Conservation (phyloP, 495 filamentous ascomycete species). For the Beverwykella pulmonaria region DNA sequence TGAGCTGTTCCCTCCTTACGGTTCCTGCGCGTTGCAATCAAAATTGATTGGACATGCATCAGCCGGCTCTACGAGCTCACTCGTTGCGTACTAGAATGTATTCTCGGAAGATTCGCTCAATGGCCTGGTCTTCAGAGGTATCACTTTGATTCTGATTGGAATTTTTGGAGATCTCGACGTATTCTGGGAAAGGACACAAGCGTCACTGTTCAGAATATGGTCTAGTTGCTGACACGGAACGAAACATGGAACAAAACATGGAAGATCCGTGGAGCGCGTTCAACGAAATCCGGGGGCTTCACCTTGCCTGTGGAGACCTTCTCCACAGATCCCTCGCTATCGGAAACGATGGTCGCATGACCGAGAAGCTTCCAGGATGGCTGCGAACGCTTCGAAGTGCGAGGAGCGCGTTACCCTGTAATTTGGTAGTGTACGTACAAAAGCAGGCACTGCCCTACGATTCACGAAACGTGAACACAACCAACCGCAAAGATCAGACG, state of each 20-base stretch:
- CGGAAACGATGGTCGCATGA: conserved; percentile 8
- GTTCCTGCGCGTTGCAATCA: background rate
- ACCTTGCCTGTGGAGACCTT: background rate
- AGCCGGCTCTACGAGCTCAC: background rate
- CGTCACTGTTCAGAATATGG: too few relatives aligned
- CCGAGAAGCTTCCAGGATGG: background rate
- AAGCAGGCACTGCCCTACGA: background rate
- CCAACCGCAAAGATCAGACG: conserved; percentile 2
- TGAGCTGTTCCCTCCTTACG: background rate
- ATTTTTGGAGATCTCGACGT: too few relatives aligned
- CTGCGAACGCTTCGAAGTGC: too few relatives aligned
- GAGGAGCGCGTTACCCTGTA: background rate
- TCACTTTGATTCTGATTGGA: background rate
- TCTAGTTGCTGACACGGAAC: too few relatives aligned
- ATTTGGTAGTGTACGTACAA: conserved; percentile 5
- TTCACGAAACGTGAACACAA: background rate
- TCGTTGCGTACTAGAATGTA: background rate
- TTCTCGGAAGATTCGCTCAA: too few relatives aligned
- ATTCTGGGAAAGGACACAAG: too few relatives aligned
- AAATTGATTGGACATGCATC: conserved; percentile 1
- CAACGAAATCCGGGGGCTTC: background rate
- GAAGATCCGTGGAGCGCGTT: background rate
- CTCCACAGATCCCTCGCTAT: conserved; percentile 5
- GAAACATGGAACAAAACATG: background rate
- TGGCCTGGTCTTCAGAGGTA: background rate